phyloP scores from a whole-genome alignment of 192 early-diverging fungal species.

The Chytriomyces sp. region DNA sequence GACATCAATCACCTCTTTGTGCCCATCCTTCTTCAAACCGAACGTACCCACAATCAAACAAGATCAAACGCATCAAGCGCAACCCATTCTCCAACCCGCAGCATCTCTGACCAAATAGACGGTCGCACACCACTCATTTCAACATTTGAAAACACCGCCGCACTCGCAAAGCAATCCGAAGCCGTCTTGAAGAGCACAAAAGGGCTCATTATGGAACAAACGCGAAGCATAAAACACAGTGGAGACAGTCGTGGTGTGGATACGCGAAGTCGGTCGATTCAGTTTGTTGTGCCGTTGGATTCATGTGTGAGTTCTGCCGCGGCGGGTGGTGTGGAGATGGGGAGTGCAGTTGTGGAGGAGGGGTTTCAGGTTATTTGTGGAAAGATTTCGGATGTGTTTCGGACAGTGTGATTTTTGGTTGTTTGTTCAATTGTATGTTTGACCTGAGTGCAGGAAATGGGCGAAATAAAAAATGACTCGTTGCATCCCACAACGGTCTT shows the following conservation, averaged over 20 bases:
- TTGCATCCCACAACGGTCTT: too few relatives aligned
- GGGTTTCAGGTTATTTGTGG: slow-evolving; percentile 29
- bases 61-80: neutral
- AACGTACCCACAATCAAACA: slow-evolving; percentile 5
- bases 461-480: too few relatives aligned
- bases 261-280: slow-evolving; percentile 10
- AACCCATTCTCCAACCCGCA: neutral
- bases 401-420: slow-evolving; percentile 21
- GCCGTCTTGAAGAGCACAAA: slow-evolving; percentile 45
- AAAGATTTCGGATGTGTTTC: slow-evolving; percentile 38
- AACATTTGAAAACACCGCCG: neutral
- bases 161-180: slow-evolving; percentile 33
- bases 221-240: slow-evolving; percentile 30
- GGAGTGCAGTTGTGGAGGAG: slow-evolving; percentile 9
- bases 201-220: slow-evolving; percentile 43
- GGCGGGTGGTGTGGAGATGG: neutral
- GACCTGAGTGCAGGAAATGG: too few relatives aligned
- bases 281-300: slow-evolving; percentile 37
- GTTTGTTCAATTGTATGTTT: too few relatives aligned
- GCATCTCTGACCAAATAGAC: neutral
- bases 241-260: slow-evolving; percentile 38
- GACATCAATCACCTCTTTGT: slow-evolving; percentile 69
- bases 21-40: slow-evolving; percentile 71
- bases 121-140: neutral
- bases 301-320: neutral